Conservation (phyloP, 305 asterid genomes). For the Withania somnifera region DNA sequence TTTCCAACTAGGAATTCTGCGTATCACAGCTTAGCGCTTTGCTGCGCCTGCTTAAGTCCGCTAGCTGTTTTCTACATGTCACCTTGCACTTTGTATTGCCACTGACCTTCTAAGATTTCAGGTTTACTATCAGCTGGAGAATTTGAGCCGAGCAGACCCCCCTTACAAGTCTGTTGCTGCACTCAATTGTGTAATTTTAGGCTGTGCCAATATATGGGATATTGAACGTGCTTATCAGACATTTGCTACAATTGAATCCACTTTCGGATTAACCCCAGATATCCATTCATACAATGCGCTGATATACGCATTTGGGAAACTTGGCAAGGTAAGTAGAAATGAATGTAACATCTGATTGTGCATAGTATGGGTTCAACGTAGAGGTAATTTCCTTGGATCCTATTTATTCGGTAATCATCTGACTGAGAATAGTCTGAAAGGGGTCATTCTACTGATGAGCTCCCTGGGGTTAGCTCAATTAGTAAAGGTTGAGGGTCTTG, state of each 20-base stretch:
- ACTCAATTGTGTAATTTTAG: constrained; percentile 68
- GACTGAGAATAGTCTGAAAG: neutral
- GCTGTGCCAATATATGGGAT: constrained; percentile 90
- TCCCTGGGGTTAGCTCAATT: neutral
- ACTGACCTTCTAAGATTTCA: constrained; percentile 17
- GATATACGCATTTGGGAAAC: constrained; percentile 66
- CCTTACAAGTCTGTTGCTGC: constrained; percentile 81
- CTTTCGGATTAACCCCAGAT: constrained; percentile 59
- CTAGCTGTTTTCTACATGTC: constrained; percentile 1
- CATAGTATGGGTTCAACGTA: neutral
- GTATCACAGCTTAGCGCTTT: neutral
- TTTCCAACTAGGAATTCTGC: neutral
- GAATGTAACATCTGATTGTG: neutral
- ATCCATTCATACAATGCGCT: constrained; percentile 75
- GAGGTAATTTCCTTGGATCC: neutral
- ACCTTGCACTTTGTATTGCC: neutral
- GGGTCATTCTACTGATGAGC: neutral
- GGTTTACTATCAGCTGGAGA: constrained; percentile 91
- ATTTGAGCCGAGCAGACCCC: constrained; percentile 45
- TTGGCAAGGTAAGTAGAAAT: constrained; percentile 41
- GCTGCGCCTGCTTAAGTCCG: constrained; percentile 7
- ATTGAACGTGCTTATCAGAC: constrained; percentile 88
- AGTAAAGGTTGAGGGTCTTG: neutral
- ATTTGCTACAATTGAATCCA: constrained; percentile 45
- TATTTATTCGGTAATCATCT: neutral